A percentile compares a stretch with the other conserved stretches of the same genome.
Evolutionary conservation across 805 yeast genomes (phyloP).

Genomic region (Peterozyma toletana): DNA sequence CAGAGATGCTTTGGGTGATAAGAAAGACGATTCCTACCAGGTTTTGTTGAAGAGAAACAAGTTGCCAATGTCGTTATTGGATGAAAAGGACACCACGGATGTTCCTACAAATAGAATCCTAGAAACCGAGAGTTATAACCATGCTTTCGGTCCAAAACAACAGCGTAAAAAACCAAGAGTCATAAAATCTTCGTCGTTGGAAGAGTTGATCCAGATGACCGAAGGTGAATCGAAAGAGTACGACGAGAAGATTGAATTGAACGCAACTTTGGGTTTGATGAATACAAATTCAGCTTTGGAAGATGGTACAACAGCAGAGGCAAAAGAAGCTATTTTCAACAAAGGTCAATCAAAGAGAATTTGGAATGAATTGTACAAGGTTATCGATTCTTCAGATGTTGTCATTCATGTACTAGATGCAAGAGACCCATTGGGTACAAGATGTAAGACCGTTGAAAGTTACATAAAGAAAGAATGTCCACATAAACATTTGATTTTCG

Average conservation of each 20-base stretch:
- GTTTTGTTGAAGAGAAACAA: conserved; percentile 84
- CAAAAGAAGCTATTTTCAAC: conserved; percentile 91
- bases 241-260: conserved; percentile 72
- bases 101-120: conserved; percentile 75
- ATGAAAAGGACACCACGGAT: conserved; percentile 73
- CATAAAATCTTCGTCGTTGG: conserved; percentile 64
- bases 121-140: conserved; percentile 79
- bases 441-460: conserved; percentile 90
- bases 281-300: conserved; percentile 48
- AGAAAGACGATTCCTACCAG: conserved; percentile 74
- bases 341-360: conserved; percentile 98
- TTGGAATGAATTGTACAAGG: conserved; percentile 97
- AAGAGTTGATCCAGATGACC: conserved; percentile 63
- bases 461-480: conserved; percentile 91
- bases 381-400: conserved; percentile 95
- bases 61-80: conserved; percentile 90
- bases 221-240: conserved; percentile 48
- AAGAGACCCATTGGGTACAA: conserved; percentile 93
- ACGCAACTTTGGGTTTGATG: conserved; percentile 74
- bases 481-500: conserved; percentile 92
- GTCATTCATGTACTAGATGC: conserved; percentile 96
- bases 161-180: conserved; percentile 88
- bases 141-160: conserved; percentile 90
- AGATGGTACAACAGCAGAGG: conserved; percentile 84
- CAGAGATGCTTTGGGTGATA: conserved; percentile 88